phyloP scores from a whole-genome alignment of 129 eudicot genomes.

The Lactuca sativa region DNA sequence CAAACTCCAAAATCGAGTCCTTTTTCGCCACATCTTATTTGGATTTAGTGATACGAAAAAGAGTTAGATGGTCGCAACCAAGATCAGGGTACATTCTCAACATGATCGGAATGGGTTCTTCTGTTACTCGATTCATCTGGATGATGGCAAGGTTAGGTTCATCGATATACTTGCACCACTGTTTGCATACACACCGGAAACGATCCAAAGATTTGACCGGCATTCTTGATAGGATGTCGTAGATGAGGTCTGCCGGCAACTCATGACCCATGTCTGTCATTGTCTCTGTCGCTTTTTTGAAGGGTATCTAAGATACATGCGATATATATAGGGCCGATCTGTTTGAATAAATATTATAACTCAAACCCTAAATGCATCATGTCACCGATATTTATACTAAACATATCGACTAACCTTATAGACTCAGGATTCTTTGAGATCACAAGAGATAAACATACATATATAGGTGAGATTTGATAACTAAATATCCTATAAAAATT shows the following conservation, averaged over 20 bases:
- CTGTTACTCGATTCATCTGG: neutral
- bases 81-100: neutral
- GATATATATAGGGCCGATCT: no score
- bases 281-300: no score
- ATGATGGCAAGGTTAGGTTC: neutral
- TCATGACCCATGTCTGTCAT: neutral
- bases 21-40: neutral
- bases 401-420: no score
- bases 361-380: no score
- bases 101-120: neutral
- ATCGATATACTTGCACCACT: neutral
- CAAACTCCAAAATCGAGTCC: neutral
- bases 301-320: no score
- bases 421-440: no score
- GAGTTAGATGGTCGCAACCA: no score
- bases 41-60: neutral
- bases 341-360: no score
- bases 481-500: no score
- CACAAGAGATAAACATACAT: no score
- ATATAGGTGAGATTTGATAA: no score
- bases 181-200: constrained; percentile 4
- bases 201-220: neutral
- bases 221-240: neutral
- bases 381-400: no score
- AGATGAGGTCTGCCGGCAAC: neutral